Percentiles rank a stretch among this genome's conserved stretches.
phyloP scores from a whole-genome alignment of 2,329 filamentous ascomycete genomes.

The Fusarium pseudonygamai region DNA sequence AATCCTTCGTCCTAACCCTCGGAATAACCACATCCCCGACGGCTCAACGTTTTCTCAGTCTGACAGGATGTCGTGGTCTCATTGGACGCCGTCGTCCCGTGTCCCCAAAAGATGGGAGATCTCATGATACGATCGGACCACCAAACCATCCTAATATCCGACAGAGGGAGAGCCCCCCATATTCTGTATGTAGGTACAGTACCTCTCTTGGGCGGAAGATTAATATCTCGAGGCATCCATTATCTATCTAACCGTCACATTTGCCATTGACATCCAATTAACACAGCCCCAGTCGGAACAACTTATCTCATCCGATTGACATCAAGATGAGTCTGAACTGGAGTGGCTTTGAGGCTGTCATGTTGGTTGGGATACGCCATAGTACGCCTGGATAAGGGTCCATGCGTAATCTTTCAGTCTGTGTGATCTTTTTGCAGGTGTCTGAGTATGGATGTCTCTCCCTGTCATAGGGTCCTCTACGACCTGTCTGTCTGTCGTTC shows the following conservation, averaged over 20 bases:
- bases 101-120: constrained; percentile 11
- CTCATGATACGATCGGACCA: constrained; percentile 36
- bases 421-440: not conserved
- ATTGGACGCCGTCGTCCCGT: constrained; percentile 19
- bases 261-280: not conserved
- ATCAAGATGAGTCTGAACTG: constrained; percentile 2
- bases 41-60: constrained; percentile 22
- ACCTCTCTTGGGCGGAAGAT: not conserved
- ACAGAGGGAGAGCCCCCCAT: constrained; percentile 3
- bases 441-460: constrained; percentile 5
- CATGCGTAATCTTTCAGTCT: constrained; percentile 7
- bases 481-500: not conserved
- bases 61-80: constrained; percentile 1
- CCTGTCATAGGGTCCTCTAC: not conserved
- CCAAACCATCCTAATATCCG: constrained; percentile 14
- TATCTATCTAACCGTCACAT: constrained; percentile 10
- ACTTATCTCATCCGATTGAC: not conserved
- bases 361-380: constrained; percentile 6
- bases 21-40: constrained; percentile 29
- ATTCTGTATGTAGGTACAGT: not conserved
- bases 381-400: not conserved
- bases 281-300: constrained; percentile 4
- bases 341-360: constrained; percentile 17
- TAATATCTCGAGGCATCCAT: not conserved
- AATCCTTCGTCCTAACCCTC: not conserved